Percentiles rank a stretch among this genome's conserved stretches.
These are phyloP conservation scores for Pseudogymnoascus sp. DNA, from an alignment of 2,329 filamentous ascomycete genomes.

Conservation along the genomic window DNA sequence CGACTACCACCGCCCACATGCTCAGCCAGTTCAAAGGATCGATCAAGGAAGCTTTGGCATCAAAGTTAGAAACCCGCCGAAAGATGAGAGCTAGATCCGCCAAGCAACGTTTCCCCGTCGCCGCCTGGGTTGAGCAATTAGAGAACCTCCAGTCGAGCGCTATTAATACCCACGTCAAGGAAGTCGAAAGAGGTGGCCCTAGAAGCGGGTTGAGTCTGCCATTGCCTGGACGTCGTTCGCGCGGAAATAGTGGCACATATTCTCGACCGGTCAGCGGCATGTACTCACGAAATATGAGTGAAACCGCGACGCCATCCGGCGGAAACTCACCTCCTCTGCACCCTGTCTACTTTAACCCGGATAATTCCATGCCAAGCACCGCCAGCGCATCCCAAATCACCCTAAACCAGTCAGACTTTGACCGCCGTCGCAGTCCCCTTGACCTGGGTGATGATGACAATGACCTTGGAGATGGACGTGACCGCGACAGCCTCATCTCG, in stretches of 20 bases:
- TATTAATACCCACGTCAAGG: conserved; percentile 40
- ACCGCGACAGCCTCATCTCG: neutral
- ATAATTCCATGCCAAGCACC: neutral
- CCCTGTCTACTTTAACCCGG: neutral
- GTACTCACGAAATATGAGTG: neutral
- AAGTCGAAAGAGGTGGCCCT: conserved; percentile 16
- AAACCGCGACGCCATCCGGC: neutral
- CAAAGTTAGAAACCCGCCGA: conserved; percentile 45
- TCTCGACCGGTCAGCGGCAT: conserved; percentile 3
- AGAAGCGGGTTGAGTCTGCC: neutral
- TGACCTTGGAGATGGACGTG: neutral
- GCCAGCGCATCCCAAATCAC: neutral
- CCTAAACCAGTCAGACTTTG: neutral
- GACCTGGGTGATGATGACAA: neutral
- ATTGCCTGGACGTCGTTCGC: neutral
- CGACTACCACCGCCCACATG: conserved; percentile 53
- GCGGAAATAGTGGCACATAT: conserved; percentile 1
- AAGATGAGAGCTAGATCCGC: conserved; percentile 58
- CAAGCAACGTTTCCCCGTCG: conserved; percentile 59
- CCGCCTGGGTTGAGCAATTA: conserved; percentile 57
- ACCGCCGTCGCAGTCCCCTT: neutral
- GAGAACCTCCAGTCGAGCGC: conserved; percentile 53
- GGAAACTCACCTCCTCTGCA: conserved; percentile 1
- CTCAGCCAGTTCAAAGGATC: conserved; percentile 58
- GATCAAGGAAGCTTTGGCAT: conserved; percentile 52